phyloP scores from a whole-genome alignment of 257 asterid genomes.

The Solanum arcanum region DNA sequence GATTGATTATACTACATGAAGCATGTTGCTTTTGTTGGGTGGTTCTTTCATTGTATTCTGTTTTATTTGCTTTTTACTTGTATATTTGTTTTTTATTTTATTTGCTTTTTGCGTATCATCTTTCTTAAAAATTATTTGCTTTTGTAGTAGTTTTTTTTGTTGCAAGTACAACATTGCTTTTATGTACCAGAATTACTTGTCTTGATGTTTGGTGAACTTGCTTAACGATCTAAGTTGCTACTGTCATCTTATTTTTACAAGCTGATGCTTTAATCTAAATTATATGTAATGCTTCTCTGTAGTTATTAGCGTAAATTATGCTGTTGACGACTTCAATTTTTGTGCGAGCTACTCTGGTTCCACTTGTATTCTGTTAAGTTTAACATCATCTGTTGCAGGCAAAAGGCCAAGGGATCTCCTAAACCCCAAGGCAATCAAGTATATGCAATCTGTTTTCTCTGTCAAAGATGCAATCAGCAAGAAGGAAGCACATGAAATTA shows the following conservation, averaged over 20 bases:
- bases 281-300: neutral
- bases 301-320: neutral
- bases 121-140: neutral
- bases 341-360: neutral
- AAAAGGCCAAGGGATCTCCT: slow-evolving; percentile 94
- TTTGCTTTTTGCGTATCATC: neutral
- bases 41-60: neutral
- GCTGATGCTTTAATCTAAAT: neutral
- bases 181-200: neutral
- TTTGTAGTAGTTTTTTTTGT: neutral
- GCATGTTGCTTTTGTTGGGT: neutral
- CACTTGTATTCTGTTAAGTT: neutral
- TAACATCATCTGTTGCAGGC: slow-evolving; percentile 31
- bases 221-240: neutral
- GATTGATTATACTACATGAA: neutral
- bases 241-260: neutral
- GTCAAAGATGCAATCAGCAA: slow-evolving; percentile 77
- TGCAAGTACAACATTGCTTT: neutral
- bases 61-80: neutral
- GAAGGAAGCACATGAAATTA: slow-evolving; percentile 83
- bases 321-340: neutral
- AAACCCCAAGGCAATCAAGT: slow-evolving; percentile 89
- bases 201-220: neutral
- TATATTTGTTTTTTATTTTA: neutral
- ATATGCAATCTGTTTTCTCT: slow-evolving; percentile 81